Evolutionary conservation across 2,329 filamentous ascomycete species (phyloP).

Genomic region (Penicillium sp.): DNA sequence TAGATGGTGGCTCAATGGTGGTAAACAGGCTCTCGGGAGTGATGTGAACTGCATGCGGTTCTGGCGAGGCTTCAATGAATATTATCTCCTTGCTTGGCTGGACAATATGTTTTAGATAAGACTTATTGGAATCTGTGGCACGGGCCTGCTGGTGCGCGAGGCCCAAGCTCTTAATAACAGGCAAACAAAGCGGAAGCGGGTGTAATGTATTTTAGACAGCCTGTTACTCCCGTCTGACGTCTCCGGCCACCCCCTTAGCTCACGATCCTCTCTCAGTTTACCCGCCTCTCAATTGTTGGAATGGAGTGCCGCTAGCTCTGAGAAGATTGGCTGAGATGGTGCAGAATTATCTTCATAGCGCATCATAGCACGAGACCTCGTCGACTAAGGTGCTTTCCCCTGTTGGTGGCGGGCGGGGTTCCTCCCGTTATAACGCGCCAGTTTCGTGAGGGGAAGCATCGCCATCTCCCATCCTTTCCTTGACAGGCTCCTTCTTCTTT

Average conservation of each 20-base stretch:
- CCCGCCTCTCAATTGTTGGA: background rate
- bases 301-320: background rate
- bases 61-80: background rate
- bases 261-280: background rate
- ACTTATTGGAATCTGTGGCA: background rate
- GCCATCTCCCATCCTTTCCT: conserved; percentile 2
- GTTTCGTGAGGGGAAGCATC: conserved; percentile 20
- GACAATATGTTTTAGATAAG: background rate
- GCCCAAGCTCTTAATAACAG: background rate
- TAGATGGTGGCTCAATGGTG: background rate
- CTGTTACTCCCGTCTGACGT: background rate
- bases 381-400: conserved; percentile 8
- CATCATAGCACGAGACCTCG: conserved; percentile 5
- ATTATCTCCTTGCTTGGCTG: background rate
- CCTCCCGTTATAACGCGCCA: conserved; percentile 22
- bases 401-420: conserved; percentile 28
- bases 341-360: conserved; percentile 7
- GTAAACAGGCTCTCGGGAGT: background rate
- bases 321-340: conserved; percentile 5
- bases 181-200: conserved; percentile 7
- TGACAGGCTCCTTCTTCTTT: background rate
- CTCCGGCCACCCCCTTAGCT: conserved; percentile 3
- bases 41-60: background rate
- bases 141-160: background rate
- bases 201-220: background rate